These are phyloP conservation scores for Phialophora macrospora DNA, from an alignment of 2,329 filamentous ascomycete species.

Conservation along the genomic window DNA sequence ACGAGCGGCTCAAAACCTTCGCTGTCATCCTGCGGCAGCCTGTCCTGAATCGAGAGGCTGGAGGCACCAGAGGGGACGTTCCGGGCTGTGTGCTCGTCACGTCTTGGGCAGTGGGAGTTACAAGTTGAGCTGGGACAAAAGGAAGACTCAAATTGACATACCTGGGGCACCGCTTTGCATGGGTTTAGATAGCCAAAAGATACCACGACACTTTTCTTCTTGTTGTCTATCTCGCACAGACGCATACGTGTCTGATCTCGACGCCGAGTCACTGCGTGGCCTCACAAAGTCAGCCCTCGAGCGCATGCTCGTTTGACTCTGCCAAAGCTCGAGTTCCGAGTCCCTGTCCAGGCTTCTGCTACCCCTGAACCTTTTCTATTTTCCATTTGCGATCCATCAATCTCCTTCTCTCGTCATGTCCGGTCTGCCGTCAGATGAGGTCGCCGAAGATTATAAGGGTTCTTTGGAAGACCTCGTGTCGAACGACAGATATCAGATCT, in stretches of 20 bases:
- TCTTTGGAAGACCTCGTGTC: slow-evolving; percentile 88
- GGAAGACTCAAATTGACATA: slow-evolving; percentile 16
- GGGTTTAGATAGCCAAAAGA: slow-evolving; percentile 40
- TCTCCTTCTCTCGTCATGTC: slow-evolving; percentile 62
- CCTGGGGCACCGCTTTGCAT: slow-evolving; percentile 21
- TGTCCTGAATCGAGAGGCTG: slow-evolving; percentile 16
- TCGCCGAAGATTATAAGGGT: slow-evolving; percentile 92
- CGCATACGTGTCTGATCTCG: slow-evolving; percentile 24
- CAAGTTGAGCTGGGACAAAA: slow-evolving; percentile 14
- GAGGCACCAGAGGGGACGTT: slow-evolving; percentile 6
- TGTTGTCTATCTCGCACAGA: slow-evolving; percentile 31
- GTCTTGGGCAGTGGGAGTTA: slow-evolving; percentile 9
- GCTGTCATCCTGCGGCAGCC: slow-evolving; percentile 1
- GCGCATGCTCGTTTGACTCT: slow-evolving; percentile 29
- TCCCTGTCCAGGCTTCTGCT: slow-evolving; percentile 6
- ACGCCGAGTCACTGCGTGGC: slow-evolving; percentile 22
- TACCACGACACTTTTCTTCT: slow-evolving; percentile 39
- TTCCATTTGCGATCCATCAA: slow-evolving; percentile 24
- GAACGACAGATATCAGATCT: slow-evolving; percentile 94
- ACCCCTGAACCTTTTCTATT: slow-evolving; percentile 26
- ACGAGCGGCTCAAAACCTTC: slow-evolving; percentile 1
- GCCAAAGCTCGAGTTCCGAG: slow-evolving; percentile 24
- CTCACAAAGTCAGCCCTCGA: slow-evolving; percentile 21
- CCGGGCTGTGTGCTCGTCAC: slow-evolving; percentile 10
- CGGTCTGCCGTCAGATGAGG: slow-evolving; percentile 72